phyloP scores from a whole-genome alignment of 345 rosid genomes.

The Pugionium cornutum region DNA sequence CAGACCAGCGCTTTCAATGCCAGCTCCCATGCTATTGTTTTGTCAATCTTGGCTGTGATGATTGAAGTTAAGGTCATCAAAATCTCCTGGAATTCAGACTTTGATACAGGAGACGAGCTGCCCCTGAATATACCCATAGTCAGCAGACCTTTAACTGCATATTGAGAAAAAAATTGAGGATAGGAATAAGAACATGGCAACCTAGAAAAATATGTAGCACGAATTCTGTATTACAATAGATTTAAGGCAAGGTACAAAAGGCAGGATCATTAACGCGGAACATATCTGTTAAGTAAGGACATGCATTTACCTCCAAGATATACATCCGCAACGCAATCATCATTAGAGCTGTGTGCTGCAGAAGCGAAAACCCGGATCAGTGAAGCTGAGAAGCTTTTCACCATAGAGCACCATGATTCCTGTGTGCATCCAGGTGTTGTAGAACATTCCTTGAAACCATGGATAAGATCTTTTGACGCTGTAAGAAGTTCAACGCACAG shows the following conservation, averaged over 20 bases:
- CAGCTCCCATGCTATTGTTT: conserved; percentile 59
- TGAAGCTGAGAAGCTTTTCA: conserved; percentile 50
- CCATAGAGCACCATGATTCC: conserved; percentile 54
- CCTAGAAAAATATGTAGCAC: conserved; percentile 15
- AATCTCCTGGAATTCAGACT: conserved; percentile 62
- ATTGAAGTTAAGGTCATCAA: conserved; percentile 57
- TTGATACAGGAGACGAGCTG: conserved; percentile 49
- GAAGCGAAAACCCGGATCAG: conserved; percentile 53
- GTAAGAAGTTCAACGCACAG: conserved; percentile 67
- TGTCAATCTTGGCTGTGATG: conserved; percentile 47
- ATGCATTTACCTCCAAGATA: conserved; percentile 70
- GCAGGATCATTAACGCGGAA: conserved; percentile 6
- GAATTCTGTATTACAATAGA: conserved; percentile 8
- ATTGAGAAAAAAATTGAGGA: conserved; percentile 15
- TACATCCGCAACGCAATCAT: conserved; percentile 40
- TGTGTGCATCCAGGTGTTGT: conserved; percentile 37
- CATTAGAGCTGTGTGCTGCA: conserved; percentile 34
- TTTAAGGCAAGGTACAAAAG: not conserved
- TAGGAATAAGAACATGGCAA: conserved; percentile 1
- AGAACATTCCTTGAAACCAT: conserved; percentile 36
- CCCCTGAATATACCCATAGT: conserved; percentile 64
- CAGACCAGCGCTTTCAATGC: conserved; percentile 68
- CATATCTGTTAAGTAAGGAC: conserved; percentile 33
- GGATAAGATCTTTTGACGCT: conserved; percentile 64
- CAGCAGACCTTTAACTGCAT: conserved; percentile 87